These are phyloP conservation scores for Annulohypoxylon truncatum DNA, from an alignment of 2,329 filamentous ascomycete genomes.

Conservation along the genomic window DNA sequence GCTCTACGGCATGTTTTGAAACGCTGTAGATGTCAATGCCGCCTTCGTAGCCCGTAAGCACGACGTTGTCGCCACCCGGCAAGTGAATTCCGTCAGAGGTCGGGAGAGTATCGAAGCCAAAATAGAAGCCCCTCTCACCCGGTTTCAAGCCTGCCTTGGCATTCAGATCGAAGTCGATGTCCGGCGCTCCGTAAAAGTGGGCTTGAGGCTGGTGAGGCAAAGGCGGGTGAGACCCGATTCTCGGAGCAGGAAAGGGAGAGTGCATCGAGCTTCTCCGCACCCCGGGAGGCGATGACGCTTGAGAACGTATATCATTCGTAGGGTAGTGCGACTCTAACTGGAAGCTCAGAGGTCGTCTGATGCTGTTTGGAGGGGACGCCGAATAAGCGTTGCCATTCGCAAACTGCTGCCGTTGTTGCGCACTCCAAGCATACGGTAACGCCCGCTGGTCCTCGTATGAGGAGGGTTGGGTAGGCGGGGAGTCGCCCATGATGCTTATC, in stretches of 20 bases:
- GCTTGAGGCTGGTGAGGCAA: constrained; percentile 73
- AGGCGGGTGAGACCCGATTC: constrained; percentile 59
- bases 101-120: constrained; percentile 80
- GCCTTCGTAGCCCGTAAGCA: constrained; percentile 83
- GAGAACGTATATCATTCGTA: constrained; percentile 53
- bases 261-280: constrained; percentile 62
- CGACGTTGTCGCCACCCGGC: constrained; percentile 68
- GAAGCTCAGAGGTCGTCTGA: constrained; percentile 56
- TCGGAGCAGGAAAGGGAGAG: constrained; percentile 58
- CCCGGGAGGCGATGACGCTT: constrained; percentile 54
- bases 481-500: constrained; percentile 53
- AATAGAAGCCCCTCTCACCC: constrained; percentile 79
- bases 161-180: constrained; percentile 71
- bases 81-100: constrained; percentile 52
- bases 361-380: constrained; percentile 47
- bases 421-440: constrained; percentile 51
- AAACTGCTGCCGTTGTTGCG: constrained; percentile 51
- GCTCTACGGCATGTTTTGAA: constrained; percentile 76
- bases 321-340: constrained; percentile 55
- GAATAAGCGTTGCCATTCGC: constrained; percentile 48
- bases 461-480: constrained; percentile 53
- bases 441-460: constrained; percentile 51
- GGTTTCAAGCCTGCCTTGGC: constrained; percentile 67
- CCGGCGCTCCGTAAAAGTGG: constrained; percentile 76
- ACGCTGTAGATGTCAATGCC: constrained; percentile 81